A percentile compares a stretch with the other conserved stretches of the same genome.
Evolutionary conservation across 345 rosid genomes (phyloP).

Genomic region (Syzygium aqueum): DNA sequence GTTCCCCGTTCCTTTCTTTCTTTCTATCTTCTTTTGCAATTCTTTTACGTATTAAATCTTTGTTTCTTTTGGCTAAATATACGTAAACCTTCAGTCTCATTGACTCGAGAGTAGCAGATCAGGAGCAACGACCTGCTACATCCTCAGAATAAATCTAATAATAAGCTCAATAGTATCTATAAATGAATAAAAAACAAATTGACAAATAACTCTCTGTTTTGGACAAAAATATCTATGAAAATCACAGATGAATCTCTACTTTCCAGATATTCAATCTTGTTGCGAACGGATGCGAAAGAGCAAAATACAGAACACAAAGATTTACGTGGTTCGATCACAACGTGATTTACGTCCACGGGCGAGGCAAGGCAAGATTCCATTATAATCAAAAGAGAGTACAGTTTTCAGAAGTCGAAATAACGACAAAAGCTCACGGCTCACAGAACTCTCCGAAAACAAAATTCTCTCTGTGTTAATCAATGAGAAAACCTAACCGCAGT

Average conservation of each 20-base stretch:
- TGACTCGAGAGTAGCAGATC: neutral
- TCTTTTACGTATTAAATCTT: neutral
- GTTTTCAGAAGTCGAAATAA: too few species aligned
- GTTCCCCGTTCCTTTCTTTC: constrained; percentile 32
- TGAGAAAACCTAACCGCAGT: too few species aligned
- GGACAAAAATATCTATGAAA: neutral
- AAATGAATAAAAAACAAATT: neutral
- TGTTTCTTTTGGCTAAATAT: neutral
- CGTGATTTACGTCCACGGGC: too few species aligned
- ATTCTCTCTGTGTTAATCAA: too few species aligned
- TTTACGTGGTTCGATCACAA: too few species aligned
- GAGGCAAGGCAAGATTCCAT: too few species aligned
- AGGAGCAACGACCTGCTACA: neutral
- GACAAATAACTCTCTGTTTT: neutral
- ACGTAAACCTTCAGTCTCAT: neutral
- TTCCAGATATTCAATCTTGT: neutral
- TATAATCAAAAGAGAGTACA: too few species aligned
- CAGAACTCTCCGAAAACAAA: too few species aligned
- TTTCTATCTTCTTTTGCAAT: neutral
- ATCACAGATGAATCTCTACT: neutral
- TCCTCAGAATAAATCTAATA: neutral
- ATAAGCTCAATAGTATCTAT: neutral
- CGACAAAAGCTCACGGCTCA: too few species aligned
- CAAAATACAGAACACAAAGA: too few species aligned
- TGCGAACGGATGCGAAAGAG: too few species aligned